These are phyloP conservation scores for Circinella minor DNA, from an alignment of 371 early-diverging fungal species.

Conservation along the genomic window DNA sequence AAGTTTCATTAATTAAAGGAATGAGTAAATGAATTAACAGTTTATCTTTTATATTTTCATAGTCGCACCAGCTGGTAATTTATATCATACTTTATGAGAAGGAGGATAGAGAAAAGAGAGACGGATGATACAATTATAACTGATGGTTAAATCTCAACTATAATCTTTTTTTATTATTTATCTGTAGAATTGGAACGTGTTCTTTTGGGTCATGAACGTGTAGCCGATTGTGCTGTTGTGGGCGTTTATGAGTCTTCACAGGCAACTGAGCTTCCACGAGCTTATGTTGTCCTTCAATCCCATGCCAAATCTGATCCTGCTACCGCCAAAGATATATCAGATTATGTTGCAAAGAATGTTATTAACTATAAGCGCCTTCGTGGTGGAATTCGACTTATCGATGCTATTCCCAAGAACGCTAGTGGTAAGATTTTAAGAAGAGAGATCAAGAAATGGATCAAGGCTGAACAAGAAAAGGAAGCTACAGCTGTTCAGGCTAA, in stretches of 20 bases:
- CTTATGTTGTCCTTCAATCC: slow-evolving; percentile 68
- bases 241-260: slow-evolving; percentile 54
- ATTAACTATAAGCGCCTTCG: slow-evolving; percentile 78
- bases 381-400: slow-evolving; percentile 76
- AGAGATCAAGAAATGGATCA: slow-evolving; percentile 45
- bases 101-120: no score
- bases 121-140: no score
- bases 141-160: no score
- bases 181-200: slow-evolving; percentile 75
- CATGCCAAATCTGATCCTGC: slow-evolving; percentile 21
- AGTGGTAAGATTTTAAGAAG: slow-evolving; percentile 84
- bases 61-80: slow-evolving; percentile 64
- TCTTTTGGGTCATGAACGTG: slow-evolving; percentile 64
- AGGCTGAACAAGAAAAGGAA: slow-evolving; percentile 32
- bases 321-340: slow-evolving; percentile 30
- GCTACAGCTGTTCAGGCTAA: slow-evolving; percentile 10
- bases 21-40: no score
- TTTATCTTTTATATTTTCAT: no score
- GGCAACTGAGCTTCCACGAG: slow-evolving; percentile 82
- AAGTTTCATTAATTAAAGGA: no score
- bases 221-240: slow-evolving; percentile 81
- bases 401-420: slow-evolving; percentile 74
- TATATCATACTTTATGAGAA: no score
- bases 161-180: background rate
- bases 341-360: slow-evolving; percentile 65